phyloP scores from a whole-genome alignment of 2,329 filamentous ascomycete genomes.

The Aspergillus sp. region DNA sequence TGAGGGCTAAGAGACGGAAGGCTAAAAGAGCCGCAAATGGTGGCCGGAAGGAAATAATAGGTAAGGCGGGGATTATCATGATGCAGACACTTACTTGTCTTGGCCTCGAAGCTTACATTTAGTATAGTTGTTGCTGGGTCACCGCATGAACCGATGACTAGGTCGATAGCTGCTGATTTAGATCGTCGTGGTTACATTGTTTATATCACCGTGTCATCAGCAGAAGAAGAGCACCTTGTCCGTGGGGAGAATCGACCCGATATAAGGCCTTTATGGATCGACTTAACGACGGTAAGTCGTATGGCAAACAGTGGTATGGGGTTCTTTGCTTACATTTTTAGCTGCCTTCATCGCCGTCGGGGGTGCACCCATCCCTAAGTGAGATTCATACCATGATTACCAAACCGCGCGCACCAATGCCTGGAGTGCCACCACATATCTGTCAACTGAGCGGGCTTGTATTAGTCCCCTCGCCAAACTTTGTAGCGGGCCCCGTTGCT shows the following conservation, averaged over 20 bases:
- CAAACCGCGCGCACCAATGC: conserved; percentile 71
- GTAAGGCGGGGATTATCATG: conserved; percentile 33
- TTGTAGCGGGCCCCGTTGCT: conserved; percentile 79
- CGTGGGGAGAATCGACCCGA: conserved; percentile 75
- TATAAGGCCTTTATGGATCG: conserved; percentile 76
- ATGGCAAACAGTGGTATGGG: background rate
- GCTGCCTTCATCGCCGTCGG: conserved; percentile 59
- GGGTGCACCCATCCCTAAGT: conserved; percentile 65
- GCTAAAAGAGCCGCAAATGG: conserved; percentile 80
- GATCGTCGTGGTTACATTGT: conserved; percentile 92
- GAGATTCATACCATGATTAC: conserved; percentile 71
- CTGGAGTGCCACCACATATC: conserved; percentile 72
- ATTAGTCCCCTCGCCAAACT: conserved; percentile 75
- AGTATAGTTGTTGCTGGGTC: conserved; percentile 79
- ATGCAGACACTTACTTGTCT: background rate
- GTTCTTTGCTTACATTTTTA: conserved; percentile 33
- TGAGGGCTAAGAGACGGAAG: conserved; percentile 63
- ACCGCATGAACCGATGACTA: conserved; percentile 77
- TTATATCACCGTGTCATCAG: conserved; percentile 81
- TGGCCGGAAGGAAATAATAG: conserved; percentile 77
- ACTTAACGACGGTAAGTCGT: conserved; percentile 60
- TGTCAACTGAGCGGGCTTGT: conserved; percentile 77
- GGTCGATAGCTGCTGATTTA: conserved; percentile 78
- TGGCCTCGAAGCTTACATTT: conserved; percentile 11
- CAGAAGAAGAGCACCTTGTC: conserved; percentile 80